Base-by-base conservation (phyloP, 164 flowering plant species). In the Platanus orientalis region DNA sequence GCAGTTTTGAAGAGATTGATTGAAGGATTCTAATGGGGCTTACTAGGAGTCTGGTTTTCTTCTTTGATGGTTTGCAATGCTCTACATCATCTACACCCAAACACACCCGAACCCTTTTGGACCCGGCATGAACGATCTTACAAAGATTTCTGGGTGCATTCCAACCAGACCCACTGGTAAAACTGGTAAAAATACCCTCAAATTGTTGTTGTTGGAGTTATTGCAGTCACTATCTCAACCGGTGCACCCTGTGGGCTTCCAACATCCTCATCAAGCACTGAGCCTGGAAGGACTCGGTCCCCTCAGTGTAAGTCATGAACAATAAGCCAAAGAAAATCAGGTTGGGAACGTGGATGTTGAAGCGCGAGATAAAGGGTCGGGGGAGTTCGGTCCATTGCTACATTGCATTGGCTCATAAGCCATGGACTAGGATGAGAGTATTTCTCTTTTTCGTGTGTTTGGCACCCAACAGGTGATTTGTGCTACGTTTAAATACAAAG, bases 11-110 rank as follows among this genome's bases (percentile, higher is more conserved):
- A 82, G 86, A 84, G 90, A 70, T 75, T 90, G 63, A 74, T 72
- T 10, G 75, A 65, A 40, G 88, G 88, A 42, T 91, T 94, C 61
- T 85, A 70, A 57, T 94, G 76, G 0, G 79, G 72, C 19, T 62
- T 94, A 34, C 90, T 97, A 66, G 98, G 98, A 26, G 61, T 48
- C 63, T 89, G 86, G 44, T 91, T 87, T 63, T 17, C 78, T 19
- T 34, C 67, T 36, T 63, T 95, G 71, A 59, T 66, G 36, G 69
- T 49, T 27, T 95, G 99, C 71, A 47, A 65, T 29, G 73, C 69
- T 57, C 57, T 73, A 6, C 70, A 65, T 61, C 48, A 36, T 27
- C 19, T 45, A 29, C 65, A 66, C 62, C 67, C 79, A 0, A 74
- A 65, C 61, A 75, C 67, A 45, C 92, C 89, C 0, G 88, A 91